Base-by-base conservation (phyloP, 768 basidiomycete genomes). In the Gloeostereum incarnatum region DNA sequence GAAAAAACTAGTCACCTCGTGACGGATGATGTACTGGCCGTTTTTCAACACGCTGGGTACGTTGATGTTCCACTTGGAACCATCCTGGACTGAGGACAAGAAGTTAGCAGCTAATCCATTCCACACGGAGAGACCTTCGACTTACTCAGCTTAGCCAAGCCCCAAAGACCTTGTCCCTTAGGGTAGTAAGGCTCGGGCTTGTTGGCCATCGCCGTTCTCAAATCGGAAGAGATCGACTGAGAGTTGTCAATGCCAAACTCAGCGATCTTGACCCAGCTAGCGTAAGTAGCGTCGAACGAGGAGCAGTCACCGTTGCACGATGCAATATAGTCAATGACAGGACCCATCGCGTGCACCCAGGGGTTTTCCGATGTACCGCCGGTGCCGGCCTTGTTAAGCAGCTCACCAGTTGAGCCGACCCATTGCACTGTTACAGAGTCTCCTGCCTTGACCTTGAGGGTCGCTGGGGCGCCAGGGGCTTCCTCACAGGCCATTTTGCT, bases 321-420 rank as follows among this genome's bases (percentile, higher is more conserved):
- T 8, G 44, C 31, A 7, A 45, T 45, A 35, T 45, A 41, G 14
- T 32, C 31, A 13, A 40, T 29, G 22, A 45, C 39, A 23, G 40
- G 36, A 8, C 44, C 44, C 40, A 45, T 45, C 39, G 44, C 44
- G 26, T 45, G 44, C 10, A 45, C 44, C 40, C 40, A 45, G 22
- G 44, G 44, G 22, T 45, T 33, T 17, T 25, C 6, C 9, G 25
- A 31, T 22, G 40, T 30, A 30, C 22, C 27, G 20, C 30, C 44
- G 23, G 39, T 39, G 10, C 43, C 43, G n/a, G 43, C 24, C 21
- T 41, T 40, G 35, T 37, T 33, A 16, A 31, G 29, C 19, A 45
- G 44, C 40, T 45, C 44, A 21, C 18, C 20, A 13, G 44, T 45
- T 3, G 44, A 39, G 31, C 44, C 44, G 13, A 31, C 19, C 26